Evolutionary conservation across 345 rosid genomes (phyloP).

Genomic region (Eucalyptus curtisii): DNA sequence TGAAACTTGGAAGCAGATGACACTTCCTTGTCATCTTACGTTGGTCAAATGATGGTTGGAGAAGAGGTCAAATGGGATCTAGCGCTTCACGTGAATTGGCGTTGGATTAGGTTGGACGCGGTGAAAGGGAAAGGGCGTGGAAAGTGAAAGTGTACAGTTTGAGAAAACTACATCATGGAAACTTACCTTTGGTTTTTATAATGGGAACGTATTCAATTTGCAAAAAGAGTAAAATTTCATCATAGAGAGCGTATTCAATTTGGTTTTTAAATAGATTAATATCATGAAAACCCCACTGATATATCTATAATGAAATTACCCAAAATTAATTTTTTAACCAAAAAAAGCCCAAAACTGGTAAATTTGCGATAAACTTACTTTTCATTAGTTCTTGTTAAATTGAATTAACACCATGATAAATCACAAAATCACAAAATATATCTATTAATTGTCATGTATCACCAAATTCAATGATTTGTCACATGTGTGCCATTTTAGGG

Average conservation of each 20-base stretch:
- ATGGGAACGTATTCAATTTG: too few relatives aligned
- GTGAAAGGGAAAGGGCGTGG: not conserved
- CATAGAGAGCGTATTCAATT: too few relatives aligned
- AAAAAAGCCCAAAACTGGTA: rapidly evolving
- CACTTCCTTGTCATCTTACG: not conserved
- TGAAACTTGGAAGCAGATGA: not conserved
- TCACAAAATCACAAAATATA: rapidly evolving
- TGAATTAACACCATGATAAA: too few relatives aligned
- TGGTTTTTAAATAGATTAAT: too few relatives aligned
- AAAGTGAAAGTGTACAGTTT: not conserved
- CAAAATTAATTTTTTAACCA: too few relatives aligned
- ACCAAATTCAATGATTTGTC: rapidly evolving
- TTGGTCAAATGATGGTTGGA: not conserved
- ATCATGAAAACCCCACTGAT: not conserved
- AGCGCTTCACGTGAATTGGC: not conserved
- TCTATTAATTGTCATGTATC: rapidly evolving
- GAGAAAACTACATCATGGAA: not conserved
- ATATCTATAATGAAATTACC: rapidly evolving
- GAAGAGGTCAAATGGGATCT: not conserved
- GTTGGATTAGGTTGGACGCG: not conserved
- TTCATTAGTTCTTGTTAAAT: rapidly evolving
- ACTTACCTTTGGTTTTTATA: too few relatives aligned
- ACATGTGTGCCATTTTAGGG: rapidly evolving
- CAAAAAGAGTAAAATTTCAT: not conserved
- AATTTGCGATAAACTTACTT: rapidly evolving